Base-by-base conservation (phyloP, 78 protist genomes). In the Dictyostelium firmibasis region DNA sequence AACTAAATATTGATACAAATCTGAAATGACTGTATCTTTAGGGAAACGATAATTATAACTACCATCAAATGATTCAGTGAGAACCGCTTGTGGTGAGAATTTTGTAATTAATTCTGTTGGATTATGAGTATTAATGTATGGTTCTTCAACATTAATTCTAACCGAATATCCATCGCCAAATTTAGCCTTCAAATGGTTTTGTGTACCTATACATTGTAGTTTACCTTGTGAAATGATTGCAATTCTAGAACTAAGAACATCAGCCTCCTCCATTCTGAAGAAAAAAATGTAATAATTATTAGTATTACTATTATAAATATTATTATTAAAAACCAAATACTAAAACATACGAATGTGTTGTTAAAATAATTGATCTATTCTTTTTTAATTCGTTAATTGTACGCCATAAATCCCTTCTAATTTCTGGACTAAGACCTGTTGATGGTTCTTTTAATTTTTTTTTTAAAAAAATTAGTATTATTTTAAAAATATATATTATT, bases 351-450 rank as follows among this genome's bases (percentile, higher is more conserved):
- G 76, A 31, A 53, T 96, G 97, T 0, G 95, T 91, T 16, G 93
- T 92, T 18, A 96, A 47, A 18, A 96, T 43, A 23, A 92, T 96
- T n/a, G 60, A 38, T 16, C 84, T 82, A 8, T 95, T 95, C 4
- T n/a, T 29, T 62, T 89, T 96, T 36, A 84, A 47, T 57, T 47
- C n/a, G 9, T 50, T 64, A 4, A 98, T 36, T 13, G 96, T 38
- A 25, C 81, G 77, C 99, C 99, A 97, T 16, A 96, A 69, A 18
- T 83, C 83, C 1, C 96, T 76, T 16, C 97, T 69, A n/a, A 96
- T 44, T 38, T n/a, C 84, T 10, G 98, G 97, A 62, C 97, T 98
- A 84, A 98, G 43, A 41, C 99, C 99, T 1, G 97, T 91, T 1
- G 97, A 14, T 62, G 93, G 93, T 41, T 74, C 67, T 57, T 20